Percentiles rank a stretch among this genome's conserved stretches.
Evolutionary conservation across 805 yeast species (phyloP).

Genomic region (Alloascoidea hylecoeti): DNA sequence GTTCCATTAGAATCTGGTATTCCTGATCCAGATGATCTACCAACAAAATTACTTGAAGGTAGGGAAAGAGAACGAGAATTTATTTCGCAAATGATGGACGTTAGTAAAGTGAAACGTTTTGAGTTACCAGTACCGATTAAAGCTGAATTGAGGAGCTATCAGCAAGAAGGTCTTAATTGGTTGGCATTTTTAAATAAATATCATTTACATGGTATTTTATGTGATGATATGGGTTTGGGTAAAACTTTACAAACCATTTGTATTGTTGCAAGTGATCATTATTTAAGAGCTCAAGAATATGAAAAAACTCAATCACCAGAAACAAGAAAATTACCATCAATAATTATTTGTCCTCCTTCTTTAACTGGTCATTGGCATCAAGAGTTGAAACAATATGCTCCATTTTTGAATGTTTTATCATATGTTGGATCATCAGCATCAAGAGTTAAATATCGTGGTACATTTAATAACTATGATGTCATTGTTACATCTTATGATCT

Average conservation of each 20-base stretch:
- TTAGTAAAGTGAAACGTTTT: conserved; percentile 77
- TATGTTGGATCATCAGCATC: conserved; percentile 89
- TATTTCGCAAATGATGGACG: conserved; percentile 96
- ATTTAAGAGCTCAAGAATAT: conserved; percentile 62
- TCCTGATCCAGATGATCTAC: conserved; percentile 88
- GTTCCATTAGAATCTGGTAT: conserved; percentile 97
- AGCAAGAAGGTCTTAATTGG: conserved; percentile 99
- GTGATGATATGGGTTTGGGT: conserved; percentile 99
- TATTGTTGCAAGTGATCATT: conserved; percentile 92
- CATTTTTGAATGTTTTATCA: conserved; percentile 67
- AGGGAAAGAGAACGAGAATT: conserved; percentile 92
- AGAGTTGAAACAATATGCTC: conserved; percentile 81
- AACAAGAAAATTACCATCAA: conserved; percentile 62
- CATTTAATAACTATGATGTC: conserved; percentile 53
- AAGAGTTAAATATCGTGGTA: conserved; percentile 39
- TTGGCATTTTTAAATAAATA: conserved; percentile 87
- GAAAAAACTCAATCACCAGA: conserved; percentile 45
- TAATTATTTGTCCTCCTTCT: conserved; percentile 93
- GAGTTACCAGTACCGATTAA: conserved; percentile 82
- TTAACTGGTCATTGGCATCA: conserved; percentile 99
- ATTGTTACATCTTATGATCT: conserved; percentile 95
- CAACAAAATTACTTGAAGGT: conserved; percentile 68
- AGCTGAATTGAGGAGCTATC: conserved; percentile 88
- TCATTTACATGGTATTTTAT: conserved; percentile 90
- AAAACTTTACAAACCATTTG: conserved; percentile 95